Base-by-base conservation (phyloP, 192 early-diverging fungal genomes). In the Gigaspora rosea region DNA sequence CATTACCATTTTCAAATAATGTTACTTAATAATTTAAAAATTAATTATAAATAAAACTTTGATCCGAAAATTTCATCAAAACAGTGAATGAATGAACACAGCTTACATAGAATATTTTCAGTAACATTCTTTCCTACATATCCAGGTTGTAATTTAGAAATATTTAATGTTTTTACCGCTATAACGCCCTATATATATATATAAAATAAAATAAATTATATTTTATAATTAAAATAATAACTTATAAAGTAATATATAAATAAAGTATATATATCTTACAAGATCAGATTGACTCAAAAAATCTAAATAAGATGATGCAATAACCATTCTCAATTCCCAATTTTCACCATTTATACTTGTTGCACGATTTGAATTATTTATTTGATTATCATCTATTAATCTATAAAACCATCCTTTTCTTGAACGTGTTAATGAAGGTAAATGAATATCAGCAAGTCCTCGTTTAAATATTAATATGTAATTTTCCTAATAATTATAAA, bases 161-260 rank as follows among this genome's bases (percentile, higher is more conserved):
- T 35, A 71, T 71, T 71, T 20, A 71, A 54, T 71, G 46, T 35
- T 54, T 54, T 71, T n/a, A 71, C 70, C 13, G 70, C 70, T 20
- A 71, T 54, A 36, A 71, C 70, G 32, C 51, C 70, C 70, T 71
- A 27, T 16, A 56, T 33, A 71, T 52, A 48, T 16, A 32, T 36
- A 27, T 13, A 8, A 5, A 8, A 7, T 12, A 64, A 12, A n/a
- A 8, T 9, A 66, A 36, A n/a, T 47, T 15, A n/a, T n/a, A 10
- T 13, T 8, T 20, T 8, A 66, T 46, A 41, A 41, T 35, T 66
- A 41, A n/a, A 36, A 35, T 46, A 15, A 18, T 36, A 7, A 52
- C 18, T 8, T 51, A 13, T 33, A 52, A 71, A 18, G 16, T 50
- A 22, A 69, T 0, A 3, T 46, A 27, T 46, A 51, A 48, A 32